Percentiles rank a stretch among this genome's conserved stretches.
These are phyloP conservation scores for Podospora bellae-mahoneyi DNA, from an alignment of 495 filamentous ascomycete species.

Conservation along the genomic window DNA sequence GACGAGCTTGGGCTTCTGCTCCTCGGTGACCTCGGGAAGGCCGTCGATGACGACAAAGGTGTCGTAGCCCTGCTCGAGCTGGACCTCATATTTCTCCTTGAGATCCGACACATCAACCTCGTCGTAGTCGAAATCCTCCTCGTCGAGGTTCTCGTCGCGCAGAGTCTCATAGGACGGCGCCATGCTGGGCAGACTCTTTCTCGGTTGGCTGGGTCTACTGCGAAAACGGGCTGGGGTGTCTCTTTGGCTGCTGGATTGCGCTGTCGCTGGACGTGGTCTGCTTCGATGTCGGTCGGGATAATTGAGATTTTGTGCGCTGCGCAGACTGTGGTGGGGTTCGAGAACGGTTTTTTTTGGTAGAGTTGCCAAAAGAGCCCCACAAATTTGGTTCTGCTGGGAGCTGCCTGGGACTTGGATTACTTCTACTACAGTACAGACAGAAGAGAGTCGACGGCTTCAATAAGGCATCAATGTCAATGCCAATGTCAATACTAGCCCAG, in stretches of 20 bases:
- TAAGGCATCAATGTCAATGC: neutral
- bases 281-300: constrained; percentile 25
- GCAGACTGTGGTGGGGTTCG: constrained; percentile 37
- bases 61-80: constrained; percentile 91
- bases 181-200: constrained; percentile 44
- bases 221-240: constrained; percentile 13
- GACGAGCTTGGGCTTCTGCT: constrained; percentile 81
- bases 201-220: constrained; percentile 10
- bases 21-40: constrained; percentile 78
- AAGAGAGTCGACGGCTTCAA: too few relatives aligned
- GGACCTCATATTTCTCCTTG: constrained; percentile 87
- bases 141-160: constrained; percentile 69
- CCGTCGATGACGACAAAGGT: constrained; percentile 95
- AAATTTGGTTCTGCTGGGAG: neutral
- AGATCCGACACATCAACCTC: constrained; percentile 95
- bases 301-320: constrained; percentile 38
- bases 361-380: constrained; percentile 35
- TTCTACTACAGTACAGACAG: too few relatives aligned
- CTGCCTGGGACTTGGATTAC: too few relatives aligned
- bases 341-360: constrained; percentile 19
- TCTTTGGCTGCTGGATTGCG: constrained; percentile 10
- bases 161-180: constrained; percentile 58
- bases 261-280: constrained; percentile 24
- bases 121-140: constrained; percentile 85
- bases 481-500: neutral